Conservation (phyloP, 2,329 filamentous ascomycete species). For the Neoscytalidium dimidiatum region DNA sequence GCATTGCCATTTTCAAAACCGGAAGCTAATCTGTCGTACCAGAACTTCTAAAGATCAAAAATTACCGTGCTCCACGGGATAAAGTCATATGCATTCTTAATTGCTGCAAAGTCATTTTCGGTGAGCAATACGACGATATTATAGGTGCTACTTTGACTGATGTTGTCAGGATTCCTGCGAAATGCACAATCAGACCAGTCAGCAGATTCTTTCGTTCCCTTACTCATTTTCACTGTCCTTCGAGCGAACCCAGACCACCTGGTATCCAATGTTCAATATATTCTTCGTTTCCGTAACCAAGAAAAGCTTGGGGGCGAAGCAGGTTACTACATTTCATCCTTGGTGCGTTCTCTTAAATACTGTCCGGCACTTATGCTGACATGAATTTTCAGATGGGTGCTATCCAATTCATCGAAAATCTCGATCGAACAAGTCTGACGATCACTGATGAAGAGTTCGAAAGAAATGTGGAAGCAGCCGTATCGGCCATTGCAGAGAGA, state of each 20-base stretch:
- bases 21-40: constrained; percentile 19
- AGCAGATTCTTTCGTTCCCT: constrained; percentile 91
- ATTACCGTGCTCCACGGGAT: constrained; percentile 93
- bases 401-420: constrained; percentile 93
- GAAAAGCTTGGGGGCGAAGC: constrained; percentile 97
- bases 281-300: constrained; percentile 93
- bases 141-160: not conserved
- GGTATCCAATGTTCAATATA: constrained; percentile 97
- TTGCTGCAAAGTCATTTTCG: constrained; percentile 99
- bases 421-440: constrained; percentile 90
- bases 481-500: constrained; percentile 92
- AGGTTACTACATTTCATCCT: constrained; percentile 93
- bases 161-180: constrained; percentile 70
- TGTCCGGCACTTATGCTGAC: not conserved
- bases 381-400: constrained; percentile 69
- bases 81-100: constrained; percentile 99
- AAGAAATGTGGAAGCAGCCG: constrained; percentile 90
- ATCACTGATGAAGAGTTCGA: constrained; percentile 96
- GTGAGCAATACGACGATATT: constrained; percentile 47
- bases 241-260: constrained; percentile 93
- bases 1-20: not conserved
- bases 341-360: constrained; percentile 55
- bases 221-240: constrained; percentile 93
- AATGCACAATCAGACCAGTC: constrained; percentile 93
- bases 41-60: constrained; percentile 95